These are phyloP conservation scores for Pseudocercospora vitis DNA, from an alignment of 2,329 filamentous ascomycete genomes.

Conservation along the genomic window DNA sequence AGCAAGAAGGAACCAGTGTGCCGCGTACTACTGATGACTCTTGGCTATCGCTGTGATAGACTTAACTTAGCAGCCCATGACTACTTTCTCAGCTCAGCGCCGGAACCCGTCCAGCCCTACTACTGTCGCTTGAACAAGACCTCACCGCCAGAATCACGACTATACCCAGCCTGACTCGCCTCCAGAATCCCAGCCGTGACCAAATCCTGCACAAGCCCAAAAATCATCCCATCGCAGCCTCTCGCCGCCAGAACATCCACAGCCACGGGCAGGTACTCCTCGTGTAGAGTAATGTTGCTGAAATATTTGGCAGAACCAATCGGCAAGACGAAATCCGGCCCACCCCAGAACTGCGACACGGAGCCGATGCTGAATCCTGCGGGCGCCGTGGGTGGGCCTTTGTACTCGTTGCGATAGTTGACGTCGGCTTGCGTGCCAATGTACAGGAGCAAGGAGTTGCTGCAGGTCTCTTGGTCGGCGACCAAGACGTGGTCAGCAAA, in stretches of 20 bases:
- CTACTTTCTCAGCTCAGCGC: too few species aligned
- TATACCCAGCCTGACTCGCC: constrained; percentile 47
- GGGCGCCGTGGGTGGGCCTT: constrained; percentile 46
- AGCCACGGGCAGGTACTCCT: constrained; percentile 58
- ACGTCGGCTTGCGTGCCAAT: constrained; percentile 43
- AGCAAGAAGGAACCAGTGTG: too few species aligned
- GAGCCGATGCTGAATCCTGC: constrained; percentile 53
- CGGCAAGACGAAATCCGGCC: constrained; percentile 50
- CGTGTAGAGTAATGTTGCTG: constrained; percentile 50
- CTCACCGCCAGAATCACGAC: constrained; percentile 44
- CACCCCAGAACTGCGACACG: constrained; percentile 51
- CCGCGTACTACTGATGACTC: too few species aligned
- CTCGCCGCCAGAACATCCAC: constrained; percentile 59
- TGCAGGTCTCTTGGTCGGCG: constrained; percentile 48
- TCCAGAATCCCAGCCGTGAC: constrained; percentile 51
- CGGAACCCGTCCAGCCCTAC: too few species aligned
- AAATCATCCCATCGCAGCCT: constrained; percentile 62
- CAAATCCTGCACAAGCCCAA: constrained; percentile 55
- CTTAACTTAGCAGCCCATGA: too few species aligned
- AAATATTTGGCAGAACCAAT: constrained; percentile 46
- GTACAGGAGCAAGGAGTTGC: constrained; percentile 53
- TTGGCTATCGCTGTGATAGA: too few species aligned
- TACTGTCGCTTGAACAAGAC: constrained; percentile 37
- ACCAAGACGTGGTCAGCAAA: constrained; percentile 50
- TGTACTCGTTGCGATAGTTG: constrained; percentile 50